Evolutionary conservation across 176 grass and related monocot species (phyloP).

Genomic region (Echinochloa phyllopogon): DNA sequence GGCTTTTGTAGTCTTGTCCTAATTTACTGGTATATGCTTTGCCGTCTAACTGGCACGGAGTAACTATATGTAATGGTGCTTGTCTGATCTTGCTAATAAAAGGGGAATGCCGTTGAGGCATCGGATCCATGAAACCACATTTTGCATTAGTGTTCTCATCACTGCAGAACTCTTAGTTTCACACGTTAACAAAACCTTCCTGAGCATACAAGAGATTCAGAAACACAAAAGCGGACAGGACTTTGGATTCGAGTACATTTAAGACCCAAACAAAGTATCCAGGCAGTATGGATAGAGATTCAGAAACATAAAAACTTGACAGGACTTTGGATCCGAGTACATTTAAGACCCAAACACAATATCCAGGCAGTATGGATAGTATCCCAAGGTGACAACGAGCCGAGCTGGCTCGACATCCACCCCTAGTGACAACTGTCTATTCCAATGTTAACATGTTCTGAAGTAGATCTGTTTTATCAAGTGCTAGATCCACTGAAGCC

Average conservation of each 20-base stretch:
- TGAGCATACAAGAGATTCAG: background rate
- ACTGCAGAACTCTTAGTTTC: background rate
- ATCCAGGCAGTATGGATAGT: background rate
- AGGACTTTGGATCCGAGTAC: background rate
- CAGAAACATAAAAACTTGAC: background rate
- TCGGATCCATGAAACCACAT: background rate
- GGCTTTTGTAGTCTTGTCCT: constrained; percentile 1
- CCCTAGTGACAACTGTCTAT: too few relatives aligned
- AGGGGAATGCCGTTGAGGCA: background rate
- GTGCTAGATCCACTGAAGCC: background rate
- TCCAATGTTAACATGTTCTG: background rate
- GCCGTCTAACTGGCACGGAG: constrained; percentile 9
- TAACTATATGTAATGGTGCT: constrained; percentile 12
- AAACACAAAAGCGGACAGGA: background rate
- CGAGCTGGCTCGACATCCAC: too few relatives aligned
- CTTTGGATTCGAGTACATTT: too few relatives aligned
- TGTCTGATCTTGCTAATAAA: constrained; percentile 15
- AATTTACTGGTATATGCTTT: constrained; percentile 12
- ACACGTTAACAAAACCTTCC: background rate
- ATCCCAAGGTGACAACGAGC: background rate
- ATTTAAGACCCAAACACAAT: background rate
- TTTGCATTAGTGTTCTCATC: background rate
- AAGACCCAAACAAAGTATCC: background rate
- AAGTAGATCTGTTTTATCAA: background rate
- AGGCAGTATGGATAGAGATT: background rate